Base-by-base conservation (phyloP, 768 basidiomycete genomes). In the Naematelia aurantialba region DNA sequence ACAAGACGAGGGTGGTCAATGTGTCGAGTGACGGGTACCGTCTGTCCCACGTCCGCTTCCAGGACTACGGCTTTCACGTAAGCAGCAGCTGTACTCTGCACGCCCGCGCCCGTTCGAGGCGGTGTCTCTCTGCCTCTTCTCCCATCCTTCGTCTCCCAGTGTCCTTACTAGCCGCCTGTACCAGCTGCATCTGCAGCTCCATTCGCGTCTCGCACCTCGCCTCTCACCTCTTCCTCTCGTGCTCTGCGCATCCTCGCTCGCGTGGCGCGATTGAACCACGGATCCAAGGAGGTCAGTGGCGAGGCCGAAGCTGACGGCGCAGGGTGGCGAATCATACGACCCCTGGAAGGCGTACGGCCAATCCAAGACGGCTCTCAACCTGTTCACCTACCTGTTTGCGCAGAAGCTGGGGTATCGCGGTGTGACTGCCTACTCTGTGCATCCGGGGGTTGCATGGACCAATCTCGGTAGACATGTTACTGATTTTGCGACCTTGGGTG, bases 291-390 rank as follows among this genome's bases (percentile, higher is more conserved):
- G 17, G 10, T n/a, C n/a, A 10, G 50, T 25, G 19, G 5, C 22
- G 46, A 19, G 11, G 21, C 46, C 11, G 46, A 21, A 48, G 46
- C 11, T 48, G 42, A 44, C 2, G 42, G 24, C 13, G 13, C 24
- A 52, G 50, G 50, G 29, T 5, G 50, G 50, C 2, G 50, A 52
- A 21, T 19, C 30, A 22, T 52, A 52, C 50, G 27, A 52, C 21
- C 50, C 50, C 22, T 52, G 19, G 22, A 44, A 17, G 1, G 39
- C 14, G 8, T 45, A 45, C 11, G 54, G 42, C 14, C 54, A 55
- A 25, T 26, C 39, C 39, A 55, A 55, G 45, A 55, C 54, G 3
- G 54, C 17, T 17, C 34, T n/a, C 21, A 45, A 45, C n/a, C 54
- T 55, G 10, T 45, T 55, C 39, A 22, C 54, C 21, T 19, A 13